Percentiles rank a stretch among this genome's conserved stretches.
These are phyloP conservation scores for Lumnitzera racemosa DNA, from an alignment of 345 rosid species.

Conservation along the genomic window DNA sequence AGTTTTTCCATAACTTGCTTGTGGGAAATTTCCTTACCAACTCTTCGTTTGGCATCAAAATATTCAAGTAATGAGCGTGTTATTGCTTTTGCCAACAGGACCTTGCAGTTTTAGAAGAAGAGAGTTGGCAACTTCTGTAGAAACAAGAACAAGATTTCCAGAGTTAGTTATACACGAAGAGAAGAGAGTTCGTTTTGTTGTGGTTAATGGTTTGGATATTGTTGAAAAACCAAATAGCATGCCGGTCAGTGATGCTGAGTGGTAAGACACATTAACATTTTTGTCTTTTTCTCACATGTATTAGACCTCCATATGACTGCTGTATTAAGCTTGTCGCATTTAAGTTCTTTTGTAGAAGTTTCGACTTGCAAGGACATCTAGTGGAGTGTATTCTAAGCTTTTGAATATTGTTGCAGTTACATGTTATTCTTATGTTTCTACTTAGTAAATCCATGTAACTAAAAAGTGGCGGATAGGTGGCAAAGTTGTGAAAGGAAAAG, in stretches of 20 bases:
- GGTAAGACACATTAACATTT: constrained; percentile 34
- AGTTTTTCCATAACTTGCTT: no score
- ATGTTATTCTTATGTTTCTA: no score
- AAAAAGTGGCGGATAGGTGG: no score
- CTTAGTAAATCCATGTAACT: no score
- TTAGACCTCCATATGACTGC: no score
- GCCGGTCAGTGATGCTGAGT: constrained; percentile 71
- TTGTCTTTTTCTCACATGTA: no score
- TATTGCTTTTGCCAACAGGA: constrained; percentile 33
- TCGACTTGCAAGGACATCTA: no score
- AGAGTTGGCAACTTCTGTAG: constrained; percentile 88
- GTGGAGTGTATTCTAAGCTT: no score
- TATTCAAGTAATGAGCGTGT: not conserved
- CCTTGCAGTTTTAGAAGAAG: constrained; percentile 68
- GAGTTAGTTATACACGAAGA: constrained; percentile 93
- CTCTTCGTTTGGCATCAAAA: not conserved
- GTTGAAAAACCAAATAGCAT: constrained; percentile 67
- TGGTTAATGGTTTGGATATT: constrained; percentile 88
- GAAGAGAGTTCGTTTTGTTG: constrained; percentile 90
- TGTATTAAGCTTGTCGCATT: no score
- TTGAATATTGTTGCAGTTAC: no score
- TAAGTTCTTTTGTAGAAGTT: no score
- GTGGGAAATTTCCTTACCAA: not conserved
- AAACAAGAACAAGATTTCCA: constrained; percentile 90
- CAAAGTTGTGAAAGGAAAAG: no score